Percentiles rank a stretch among this genome's conserved stretches.
These are phyloP conservation scores for Zygotorulaspora sp. DNA, from an alignment of 805 yeast genomes.

Conservation along the genomic window DNA sequence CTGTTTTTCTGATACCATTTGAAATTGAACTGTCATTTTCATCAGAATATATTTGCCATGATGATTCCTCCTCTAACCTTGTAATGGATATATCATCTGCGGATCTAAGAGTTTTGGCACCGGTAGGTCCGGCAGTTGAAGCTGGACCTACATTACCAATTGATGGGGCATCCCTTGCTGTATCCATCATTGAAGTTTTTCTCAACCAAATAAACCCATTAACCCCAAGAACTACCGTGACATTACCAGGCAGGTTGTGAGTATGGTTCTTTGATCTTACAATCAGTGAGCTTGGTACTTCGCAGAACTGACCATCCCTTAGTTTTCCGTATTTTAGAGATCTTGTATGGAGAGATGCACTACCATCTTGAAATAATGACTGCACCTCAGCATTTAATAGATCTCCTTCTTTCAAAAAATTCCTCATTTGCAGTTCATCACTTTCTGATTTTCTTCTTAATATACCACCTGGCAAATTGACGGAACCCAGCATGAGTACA, in stretches of 20 bases:
- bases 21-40: constrained; percentile 68
- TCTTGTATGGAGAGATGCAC: constrained; percentile 91
- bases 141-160: constrained; percentile 29
- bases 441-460: constrained; percentile 88
- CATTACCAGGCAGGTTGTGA: constrained; percentile 88
- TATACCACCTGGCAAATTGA: constrained; percentile 95
- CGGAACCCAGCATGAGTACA: constrained; percentile 86
- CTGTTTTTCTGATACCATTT: constrained; percentile 58
- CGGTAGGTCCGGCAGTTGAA: constrained; percentile 34
- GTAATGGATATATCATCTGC: constrained; percentile 61
- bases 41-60: constrained; percentile 94
- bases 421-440: constrained; percentile 95
- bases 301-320: constrained; percentile 79
- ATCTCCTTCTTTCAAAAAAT: constrained; percentile 92
- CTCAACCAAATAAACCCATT: constrained; percentile 93
- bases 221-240: constrained; percentile 85
- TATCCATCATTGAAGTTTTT: constrained; percentile 47
- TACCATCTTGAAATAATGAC: constrained; percentile 79
- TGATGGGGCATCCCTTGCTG: constrained; percentile 30
- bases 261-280: constrained; percentile 84
- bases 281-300: constrained; percentile 77
- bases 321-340: constrained; percentile 93
- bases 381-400: constrained; percentile 94
- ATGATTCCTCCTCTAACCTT: constrained; percentile 83
- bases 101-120: constrained; percentile 25